phyloP scores from a whole-genome alignment of 2,329 filamentous ascomycete genomes.

The Fusarium liriodendri region DNA sequence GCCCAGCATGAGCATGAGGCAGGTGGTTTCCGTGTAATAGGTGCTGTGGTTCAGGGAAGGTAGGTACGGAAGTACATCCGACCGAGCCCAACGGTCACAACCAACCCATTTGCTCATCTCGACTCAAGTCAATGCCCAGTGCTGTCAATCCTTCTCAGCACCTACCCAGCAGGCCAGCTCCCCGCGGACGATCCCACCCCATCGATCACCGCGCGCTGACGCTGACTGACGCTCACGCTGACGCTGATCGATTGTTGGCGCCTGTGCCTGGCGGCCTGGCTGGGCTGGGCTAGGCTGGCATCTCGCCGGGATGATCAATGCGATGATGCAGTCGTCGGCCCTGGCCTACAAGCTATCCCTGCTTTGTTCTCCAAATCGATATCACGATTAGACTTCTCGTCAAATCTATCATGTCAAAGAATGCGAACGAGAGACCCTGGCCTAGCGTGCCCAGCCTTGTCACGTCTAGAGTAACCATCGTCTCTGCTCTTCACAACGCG shows the following conservation, averaged over 20 bases:
- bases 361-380: slow-evolving; percentile 8
- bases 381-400: not conserved
- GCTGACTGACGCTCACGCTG: slow-evolving; percentile 39
- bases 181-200: slow-evolving; percentile 25
- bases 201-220: slow-evolving; percentile 34
- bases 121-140: not conserved
- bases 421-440: slow-evolving; percentile 2
- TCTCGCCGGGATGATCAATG: slow-evolving; percentile 12
- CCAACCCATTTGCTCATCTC: slow-evolving; percentile 26
- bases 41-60: not conserved
- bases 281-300: slow-evolving; percentile 17
- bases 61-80: slow-evolving; percentile 22
- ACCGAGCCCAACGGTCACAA: slow-evolving; percentile 26
- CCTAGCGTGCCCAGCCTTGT: not conserved
- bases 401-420: not conserved
- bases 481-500: not conserved
- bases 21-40: not conserved
- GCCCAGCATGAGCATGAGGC: not conserved
- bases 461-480: not conserved
- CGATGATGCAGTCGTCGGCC: slow-evolving; percentile 7
- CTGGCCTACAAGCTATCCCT: slow-evolving; percentile 1
- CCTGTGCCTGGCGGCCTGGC: slow-evolving; percentile 22
- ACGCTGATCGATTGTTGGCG: slow-evolving; percentile 29
- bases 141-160: slow-evolving; percentile 10
- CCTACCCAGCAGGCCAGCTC: slow-evolving; percentile 10